Base-by-base conservation (phyloP, 805 yeast species). In the Blastobotrys terrestris region DNA sequence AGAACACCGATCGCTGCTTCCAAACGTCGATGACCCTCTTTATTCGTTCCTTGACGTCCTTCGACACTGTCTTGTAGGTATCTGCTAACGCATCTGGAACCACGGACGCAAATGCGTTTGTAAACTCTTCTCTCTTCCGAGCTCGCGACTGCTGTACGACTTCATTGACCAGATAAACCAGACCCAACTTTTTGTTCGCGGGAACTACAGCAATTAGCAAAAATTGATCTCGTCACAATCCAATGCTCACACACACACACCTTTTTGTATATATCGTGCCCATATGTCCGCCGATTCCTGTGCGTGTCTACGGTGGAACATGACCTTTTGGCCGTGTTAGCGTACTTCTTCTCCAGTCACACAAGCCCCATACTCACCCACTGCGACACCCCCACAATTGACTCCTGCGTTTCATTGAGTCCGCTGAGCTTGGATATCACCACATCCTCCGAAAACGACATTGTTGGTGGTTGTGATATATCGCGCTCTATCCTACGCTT, bases 121-220 rank as follows among this genome's bases (percentile, higher is more conserved):
- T 67, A 58, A 84, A 83, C 47, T 80, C 87, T 2, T 70, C 69
- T 60, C 78, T 80, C 54, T 78, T 74, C 60, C 81, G 80, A 35
- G 84, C 81, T 54, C 83, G 75, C 2, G 90, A 80, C 63, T 85
- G 85, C 67, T 88, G 96, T 1, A 87, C 84, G 19, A 88, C 83
- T 58, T 88, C 96, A 65, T 88, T 88, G 49, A 85, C 84, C 13
- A 88, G 71, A 62, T 88, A 88, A 20, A 88, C 73, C 52, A 85
- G 67, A 1, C 84, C 75, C 49, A 84, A 72, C 54, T 75, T 77
- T 60, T 77, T 74, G 48, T 68, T 67, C n/a, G 62, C 58, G 15
- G 73, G 69, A 3, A 69, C 67, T 63, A 44, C 8, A 26, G 35
- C 35, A 26, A 26, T 3, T 35, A n/a, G n/a, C n/a, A n/a, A n/a